Percentiles rank a stretch among this genome's conserved stretches.
phyloP scores from a whole-genome alignment of 148 eudicot genomes.

The Fallopia convolvulus region DNA sequence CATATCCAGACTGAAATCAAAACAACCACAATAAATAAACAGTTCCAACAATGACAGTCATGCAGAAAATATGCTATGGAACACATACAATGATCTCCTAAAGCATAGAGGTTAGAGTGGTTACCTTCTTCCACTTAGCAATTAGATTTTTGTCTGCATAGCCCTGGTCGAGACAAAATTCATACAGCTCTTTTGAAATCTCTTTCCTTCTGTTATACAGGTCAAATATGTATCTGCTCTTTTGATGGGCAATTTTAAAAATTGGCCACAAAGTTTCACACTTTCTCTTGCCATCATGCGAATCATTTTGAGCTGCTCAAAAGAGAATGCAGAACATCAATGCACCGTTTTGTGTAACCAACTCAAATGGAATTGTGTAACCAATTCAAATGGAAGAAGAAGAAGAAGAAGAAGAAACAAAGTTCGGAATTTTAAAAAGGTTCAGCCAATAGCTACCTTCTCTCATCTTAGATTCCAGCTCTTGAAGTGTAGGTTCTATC shows the following conservation, averaged over 20 bases:
- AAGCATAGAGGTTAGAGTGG: background rate
- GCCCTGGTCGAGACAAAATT: no score
- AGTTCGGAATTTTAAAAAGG: background rate
- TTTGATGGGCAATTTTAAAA: no score
- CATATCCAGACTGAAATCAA: slow-evolving; percentile 63
- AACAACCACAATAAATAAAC: background rate
- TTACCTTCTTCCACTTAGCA: slow-evolving; percentile 50
- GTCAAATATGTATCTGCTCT: no score
- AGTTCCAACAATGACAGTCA: background rate
- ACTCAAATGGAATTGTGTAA: no score
- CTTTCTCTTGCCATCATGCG: slow-evolving; percentile 39
- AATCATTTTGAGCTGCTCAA: slow-evolving; percentile 32
- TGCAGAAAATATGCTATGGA: background rate
- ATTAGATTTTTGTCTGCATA: slow-evolving; percentile 12
- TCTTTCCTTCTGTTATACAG: no score
- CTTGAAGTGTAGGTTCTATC: slow-evolving; percentile 13
- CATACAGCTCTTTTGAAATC: no score
- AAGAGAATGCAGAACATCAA: background rate
- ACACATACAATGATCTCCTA: no score
- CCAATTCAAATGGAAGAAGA: background rate
- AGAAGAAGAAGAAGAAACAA: background rate
- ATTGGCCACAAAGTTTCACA: slow-evolving; percentile 15
- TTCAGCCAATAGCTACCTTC: background rate
- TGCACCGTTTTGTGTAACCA: background rate
- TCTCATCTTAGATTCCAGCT: slow-evolving; percentile 14